Percentiles rank a stretch among this genome's conserved stretches.
Evolutionary conservation across 257 asterid species (phyloP).

Genomic region (Penstemon newberryi): DNA sequence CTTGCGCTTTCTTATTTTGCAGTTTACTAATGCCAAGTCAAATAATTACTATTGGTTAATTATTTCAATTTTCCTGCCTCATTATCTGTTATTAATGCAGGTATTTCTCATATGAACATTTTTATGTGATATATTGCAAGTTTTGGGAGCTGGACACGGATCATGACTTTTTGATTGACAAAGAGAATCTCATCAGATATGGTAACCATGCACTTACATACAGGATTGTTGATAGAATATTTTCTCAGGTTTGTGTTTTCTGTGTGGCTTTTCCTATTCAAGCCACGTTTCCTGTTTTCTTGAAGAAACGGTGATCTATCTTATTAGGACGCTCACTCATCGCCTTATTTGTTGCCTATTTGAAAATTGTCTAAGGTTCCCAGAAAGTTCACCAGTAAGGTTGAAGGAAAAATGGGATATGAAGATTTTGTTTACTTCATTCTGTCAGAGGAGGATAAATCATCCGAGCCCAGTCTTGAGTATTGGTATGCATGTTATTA

Average conservation of each 20-base stretch:
- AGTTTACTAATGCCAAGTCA: slow-evolving; percentile 4
- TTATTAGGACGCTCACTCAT: slow-evolving; percentile 18
- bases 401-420: slow-evolving; percentile 99
- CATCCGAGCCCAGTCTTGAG: slow-evolving; percentile 97
- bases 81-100: slow-evolving; percentile 47
- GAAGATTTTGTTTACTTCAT: slow-evolving; percentile 98
- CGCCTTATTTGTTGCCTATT: slow-evolving; percentile 27
- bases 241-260: slow-evolving; percentile 85
- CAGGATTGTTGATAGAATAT: slow-evolving; percentile 97
- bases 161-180: slow-evolving; percentile 96
- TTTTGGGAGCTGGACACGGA: slow-evolving; percentile 99
- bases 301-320: slow-evolving; percentile 23
- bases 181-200: slow-evolving; percentile 96
- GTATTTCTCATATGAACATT: slow-evolving; percentile 98
- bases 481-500: slow-evolving; percentile 64
- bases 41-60: slow-evolving; percentile 9
- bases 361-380: slow-evolving; percentile 66
- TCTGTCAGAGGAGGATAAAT: slow-evolving; percentile 97
- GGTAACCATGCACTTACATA: slow-evolving; percentile 99
- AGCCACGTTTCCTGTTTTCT: slow-evolving; percentile 27
- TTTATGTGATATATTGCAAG: slow-evolving; percentile 99
- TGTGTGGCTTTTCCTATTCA: slow-evolving; percentile 26
- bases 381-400: slow-evolving; percentile 95
- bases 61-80: slow-evolving; percentile 19
- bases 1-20: slow-evolving; percentile 11